These are phyloP conservation scores for Vitellaria paradoxa DNA, from an alignment of 179 eudicot species.

Conservation along the genomic window DNA sequence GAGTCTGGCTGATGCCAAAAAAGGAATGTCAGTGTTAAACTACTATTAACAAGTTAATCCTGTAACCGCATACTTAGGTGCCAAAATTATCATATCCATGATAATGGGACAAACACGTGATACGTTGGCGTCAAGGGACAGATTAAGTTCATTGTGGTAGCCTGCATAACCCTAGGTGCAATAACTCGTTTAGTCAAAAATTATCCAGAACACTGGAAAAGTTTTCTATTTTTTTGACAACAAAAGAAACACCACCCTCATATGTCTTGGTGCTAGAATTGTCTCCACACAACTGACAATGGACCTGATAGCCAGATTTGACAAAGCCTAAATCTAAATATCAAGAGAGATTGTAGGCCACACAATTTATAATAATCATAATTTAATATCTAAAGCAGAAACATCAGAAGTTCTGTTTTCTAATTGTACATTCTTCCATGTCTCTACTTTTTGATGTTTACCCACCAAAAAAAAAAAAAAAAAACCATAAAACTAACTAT, in stretches of 20 bases:
- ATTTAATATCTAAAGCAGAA: not conserved
- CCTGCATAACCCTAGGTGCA: not conserved
- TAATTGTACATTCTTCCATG: not conserved
- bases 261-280: not conserved
- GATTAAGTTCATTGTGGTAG: not conserved
- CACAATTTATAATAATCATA: not conserved
- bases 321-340: not conserved
- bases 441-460: not conserved
- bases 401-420: not conserved
- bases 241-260: not conserved
- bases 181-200: not conserved
- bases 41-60: no score
- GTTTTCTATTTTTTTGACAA: not conserved
- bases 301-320: not conserved
- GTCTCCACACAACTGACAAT: not conserved
- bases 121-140: not conserved
- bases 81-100: no score
- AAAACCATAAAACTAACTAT: not conserved
- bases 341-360: not conserved
- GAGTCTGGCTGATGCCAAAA: not conserved
- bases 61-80: no score
- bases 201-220: not conserved
- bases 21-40: not conserved
- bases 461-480: no score
- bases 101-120: no score